Evolutionary conservation across 345 rosid genomes (phyloP), one percentile per base, ranked within the genome.

Genomic region (Corymbia maculata): DNA sequence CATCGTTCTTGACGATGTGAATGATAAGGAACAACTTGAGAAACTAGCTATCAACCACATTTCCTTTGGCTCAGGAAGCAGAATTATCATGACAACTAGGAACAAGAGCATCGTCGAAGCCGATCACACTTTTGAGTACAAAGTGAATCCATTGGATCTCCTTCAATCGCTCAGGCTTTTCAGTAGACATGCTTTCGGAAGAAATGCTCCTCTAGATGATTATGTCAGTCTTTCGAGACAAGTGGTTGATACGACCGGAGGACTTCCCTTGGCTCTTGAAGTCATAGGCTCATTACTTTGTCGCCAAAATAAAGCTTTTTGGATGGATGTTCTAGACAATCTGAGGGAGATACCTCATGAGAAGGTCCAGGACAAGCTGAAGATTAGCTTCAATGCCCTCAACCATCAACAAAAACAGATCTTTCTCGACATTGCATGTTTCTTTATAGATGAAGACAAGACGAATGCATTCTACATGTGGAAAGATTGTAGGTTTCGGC

Each of bases 1-100:
- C 0, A 0, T 59, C 0, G 1, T 59, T 59, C 3, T 59, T 0
- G 66, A 59, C 0, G n/a, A 59, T 1, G 30, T 59, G 13, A 28
- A 1, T 59, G 3, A 59, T 4, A n/a, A 59, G 66, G 66, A 59
- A 1, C 66, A 59, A 26, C 66, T 59, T n/a, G 0, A 26, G 66
- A 59, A 59, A 10, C 28, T 59, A 59, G 66, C 66, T 13, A 59
- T 59, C 14, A 59, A 59, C 0, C 66, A 26, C 66, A 22, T 59
- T 24, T 1, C 0, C 0, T 59, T 59, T 12, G 14, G 66, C 3
- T 59, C 0, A 0, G 66, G 66, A 59, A 59, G 51, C 51, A 50
- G 51, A 50, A 12, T 50, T 50, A 50, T 50, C 9, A 9, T 50
- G 11, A 50, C 51, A 50, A 50, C 51, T 50, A 50, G 51, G 9